These are phyloP conservation scores for Conticribra guillardii DNA, from an alignment of 108 stramenopile genomes.

Conservation along the genomic window DNA sequence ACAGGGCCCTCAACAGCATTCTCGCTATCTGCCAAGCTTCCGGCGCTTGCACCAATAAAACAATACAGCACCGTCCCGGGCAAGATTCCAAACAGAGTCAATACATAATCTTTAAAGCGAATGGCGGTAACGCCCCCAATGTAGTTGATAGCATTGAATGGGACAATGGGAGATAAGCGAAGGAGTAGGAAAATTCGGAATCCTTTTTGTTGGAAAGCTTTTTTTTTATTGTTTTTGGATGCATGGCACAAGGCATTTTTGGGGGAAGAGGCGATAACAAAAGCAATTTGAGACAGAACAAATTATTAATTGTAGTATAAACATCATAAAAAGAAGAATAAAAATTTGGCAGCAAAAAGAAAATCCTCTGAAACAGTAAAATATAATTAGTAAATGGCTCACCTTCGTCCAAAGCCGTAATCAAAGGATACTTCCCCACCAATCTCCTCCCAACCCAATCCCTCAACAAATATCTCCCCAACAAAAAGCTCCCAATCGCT, in stretches of 20 bases:
- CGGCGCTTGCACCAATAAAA: conserved; percentile 79
- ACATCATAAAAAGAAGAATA: neutral
- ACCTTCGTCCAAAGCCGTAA: conserved; percentile 58
- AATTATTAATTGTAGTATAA: neutral
- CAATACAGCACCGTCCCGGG: conserved; percentile 80
- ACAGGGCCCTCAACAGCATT: conserved; percentile 31
- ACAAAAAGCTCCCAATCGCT: conserved; percentile 55
- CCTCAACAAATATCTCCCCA: conserved; percentile 72
- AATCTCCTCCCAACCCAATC: conserved; percentile 55
- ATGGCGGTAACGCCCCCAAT: conserved; percentile 67
- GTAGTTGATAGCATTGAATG: conserved; percentile 76
- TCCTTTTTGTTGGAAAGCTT: conserved; percentile 68
- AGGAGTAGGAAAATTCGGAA: conserved; percentile 68
- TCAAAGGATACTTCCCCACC: conserved; percentile 55
- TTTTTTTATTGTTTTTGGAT: neutral
- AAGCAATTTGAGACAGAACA: neutral
- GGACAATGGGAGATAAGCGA: conserved; percentile 71
- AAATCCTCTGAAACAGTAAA: neutral
- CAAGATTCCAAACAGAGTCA: conserved; percentile 66
- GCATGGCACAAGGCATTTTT: neutral
- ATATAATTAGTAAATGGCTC: neutral
- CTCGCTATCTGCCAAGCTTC: conserved; percentile 53
- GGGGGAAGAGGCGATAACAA: no score
- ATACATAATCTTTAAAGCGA: conserved; percentile 45
- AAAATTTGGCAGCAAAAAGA: neutral